Base-by-base conservation (phyloP, 202 grass and related monocot genomes). In the Cymbopogon flexuosus region DNA sequence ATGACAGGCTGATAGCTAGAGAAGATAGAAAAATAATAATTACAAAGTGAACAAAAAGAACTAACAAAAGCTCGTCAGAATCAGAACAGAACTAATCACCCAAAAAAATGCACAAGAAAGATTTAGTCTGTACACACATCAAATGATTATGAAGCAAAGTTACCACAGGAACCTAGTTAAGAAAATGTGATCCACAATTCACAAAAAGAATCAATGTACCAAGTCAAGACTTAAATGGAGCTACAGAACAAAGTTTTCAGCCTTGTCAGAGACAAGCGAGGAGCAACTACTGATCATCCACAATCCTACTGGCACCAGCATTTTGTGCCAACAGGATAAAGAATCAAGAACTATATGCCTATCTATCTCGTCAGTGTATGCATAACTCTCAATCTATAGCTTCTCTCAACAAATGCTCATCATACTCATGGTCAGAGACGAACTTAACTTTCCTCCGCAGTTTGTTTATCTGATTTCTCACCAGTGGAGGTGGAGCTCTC, bases 181-280 rank as follows among this genome's bases (percentile, higher is more conserved):
- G 8, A 62, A 42, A 65, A 35, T 27, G 43, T 67, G 45, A 39
- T 37, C 76, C 76, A 51, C 43, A 66, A 36, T 22, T 49, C 16
- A 78, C 76, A 66, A 27, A 54, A 79, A 27, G 30, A 79, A 79
- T 79, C 62, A 68, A 27, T 34, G 76, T 65, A 51, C 31, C 41
- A 78, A 18, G 6, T 27, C 23, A 11, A 49, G 61, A 34, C 43
- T 51, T 22, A 15, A 63, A 76, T 36, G 13, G 43, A 54, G 27
- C 29, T 54, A 35, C 10, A 36, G 47, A 19, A 68, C 18, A 22
- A 68, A n/a, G 18, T 40, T 40, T 19, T 68, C 35, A 15, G 13
- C 72, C 52, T 23, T 40, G 57, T 46, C 75, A 47, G 2, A 78
- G 18, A 46, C 16, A 34, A 65, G 5, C 27, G 60, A 49, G 60